Base-by-base conservation (phyloP, 495 filamentous ascomycete genomes). In the Thermothielavioides terrestris region DNA sequence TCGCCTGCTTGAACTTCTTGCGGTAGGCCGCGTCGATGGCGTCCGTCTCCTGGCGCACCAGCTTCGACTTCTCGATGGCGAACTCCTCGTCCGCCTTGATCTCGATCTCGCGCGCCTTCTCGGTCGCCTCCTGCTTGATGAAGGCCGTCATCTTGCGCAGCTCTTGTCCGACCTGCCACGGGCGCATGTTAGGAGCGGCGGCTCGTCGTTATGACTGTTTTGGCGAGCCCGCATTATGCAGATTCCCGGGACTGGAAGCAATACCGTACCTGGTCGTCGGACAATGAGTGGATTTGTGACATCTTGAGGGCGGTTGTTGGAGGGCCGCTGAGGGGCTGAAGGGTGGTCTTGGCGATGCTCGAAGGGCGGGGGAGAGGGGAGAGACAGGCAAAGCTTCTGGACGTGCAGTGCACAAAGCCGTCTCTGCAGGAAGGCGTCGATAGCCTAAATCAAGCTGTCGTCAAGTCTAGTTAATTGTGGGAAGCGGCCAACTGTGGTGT, bases 131-230 rank as follows among this genome's bases (percentile, higher is more conserved):
- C 74, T 96, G 90, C 66, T 85, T 85, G 82, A 99, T 99, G 85
- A 99, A 99, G 67, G 90, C 88, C 38, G 94, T 97, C 94, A 99
- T 99, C 78, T 99, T 99, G 76, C 84, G 87, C 67, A 99, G 87
- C 79, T 99, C 94, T 68, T 80, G 79, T 63, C 83, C 78, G 71
- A 99, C 91, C 90, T 96, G 57, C 34, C n/a, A n/a, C n/a, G n/a
- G n/a, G n/a, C n/a, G n/a, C n/a, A n/a, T n/a, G 42, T 30, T 4
- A 45, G 20, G 38, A 15, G 20, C 30, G 14, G 42, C 60, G 48
- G 43, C 35, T 53, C 47, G 27, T 40, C 1, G 38, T 40, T 26
- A 25, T 17, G 8, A 58, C 11, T 30, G n/a, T n/a, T n/a, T n/a
- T n/a, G n/a, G n/a, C n/a, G n/a, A n/a, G n/a, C n/a, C n/a, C n/a